Evolutionary conservation across 352 stramenopile species (phyloP).

Genomic region (Pseudoperonospora humuli): DNA sequence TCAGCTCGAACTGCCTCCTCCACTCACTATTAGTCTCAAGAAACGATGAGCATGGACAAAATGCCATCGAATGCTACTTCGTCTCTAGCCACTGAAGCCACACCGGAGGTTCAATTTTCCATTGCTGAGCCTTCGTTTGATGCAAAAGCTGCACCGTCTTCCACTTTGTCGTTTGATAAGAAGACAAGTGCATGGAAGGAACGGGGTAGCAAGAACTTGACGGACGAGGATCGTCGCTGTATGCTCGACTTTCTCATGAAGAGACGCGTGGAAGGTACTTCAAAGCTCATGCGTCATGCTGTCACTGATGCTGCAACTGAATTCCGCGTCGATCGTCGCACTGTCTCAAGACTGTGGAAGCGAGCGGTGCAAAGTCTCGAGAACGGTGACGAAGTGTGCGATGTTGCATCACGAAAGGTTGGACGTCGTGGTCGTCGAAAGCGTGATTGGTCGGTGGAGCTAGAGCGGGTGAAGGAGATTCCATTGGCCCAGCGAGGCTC

Average conservation of each 20-base stretch:
- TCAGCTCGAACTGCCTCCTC: slow-evolving; percentile 24
- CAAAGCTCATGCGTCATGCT: slow-evolving; percentile 33
- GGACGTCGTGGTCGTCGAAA: slow-evolving; percentile 32
- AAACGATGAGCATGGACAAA: slow-evolving; percentile 13
- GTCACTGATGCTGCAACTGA: slow-evolving; percentile 30
- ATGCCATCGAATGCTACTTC: not conserved
- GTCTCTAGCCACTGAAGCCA: not conserved
- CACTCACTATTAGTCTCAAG: no score
- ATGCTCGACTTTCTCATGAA: slow-evolving; percentile 42
- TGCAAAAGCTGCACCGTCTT: not conserved
- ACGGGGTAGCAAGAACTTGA: slow-evolving; percentile 36
- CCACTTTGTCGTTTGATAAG: slow-evolving; percentile 7
- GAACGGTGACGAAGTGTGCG: slow-evolving; percentile 30
- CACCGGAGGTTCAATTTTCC: slow-evolving; percentile 1
- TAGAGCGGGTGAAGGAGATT: slow-evolving; percentile 37
- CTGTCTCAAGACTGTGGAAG: slow-evolving; percentile 38
- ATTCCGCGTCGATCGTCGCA: slow-evolving; percentile 34
- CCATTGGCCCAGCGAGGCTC: slow-evolving; percentile 29
- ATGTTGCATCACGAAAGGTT: slow-evolving; percentile 36
- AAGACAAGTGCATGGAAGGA: slow-evolving; percentile 24
- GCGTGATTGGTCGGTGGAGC: slow-evolving; percentile 33
- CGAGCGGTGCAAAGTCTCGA: slow-evolving; percentile 31
- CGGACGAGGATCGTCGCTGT: slow-evolving; percentile 30
- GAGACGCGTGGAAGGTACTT: slow-evolving; percentile 23
- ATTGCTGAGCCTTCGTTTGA: not conserved